Percentiles rank a stretch among this genome's conserved stretches.
These are phyloP conservation scores for Fusarium compactum DNA, from an alignment of 2,329 filamentous ascomycete genomes.

Conservation along the genomic window DNA sequence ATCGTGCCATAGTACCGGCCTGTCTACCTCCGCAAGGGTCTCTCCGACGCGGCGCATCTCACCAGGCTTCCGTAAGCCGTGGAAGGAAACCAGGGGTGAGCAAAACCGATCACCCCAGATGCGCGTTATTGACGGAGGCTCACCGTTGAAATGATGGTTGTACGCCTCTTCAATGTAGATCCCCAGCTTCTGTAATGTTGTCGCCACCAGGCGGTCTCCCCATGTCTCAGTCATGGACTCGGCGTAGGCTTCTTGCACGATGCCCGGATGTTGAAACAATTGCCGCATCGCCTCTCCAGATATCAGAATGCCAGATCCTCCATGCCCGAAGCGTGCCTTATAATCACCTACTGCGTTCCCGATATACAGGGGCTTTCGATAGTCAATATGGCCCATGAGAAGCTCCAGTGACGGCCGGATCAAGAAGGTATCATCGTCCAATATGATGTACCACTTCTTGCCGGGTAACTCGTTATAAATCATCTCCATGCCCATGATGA, in stretches of 20 bases:
- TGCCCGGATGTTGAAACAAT: conserved; percentile 58
- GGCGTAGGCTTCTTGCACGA: conserved; percentile 59
- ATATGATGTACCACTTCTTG: conserved; percentile 70
- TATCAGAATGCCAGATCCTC: conserved; percentile 66
- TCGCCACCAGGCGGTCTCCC: conserved; percentile 67
- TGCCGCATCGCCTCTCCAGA: conserved; percentile 63
- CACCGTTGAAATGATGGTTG: conserved; percentile 67
- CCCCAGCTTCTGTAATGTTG: conserved; percentile 64
- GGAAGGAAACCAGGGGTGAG: conserved; percentile 66
- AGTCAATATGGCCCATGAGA: conserved; percentile 63
- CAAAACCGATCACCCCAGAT: conserved; percentile 65
- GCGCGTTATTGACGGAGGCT: conserved; percentile 61
- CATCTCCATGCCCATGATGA: conserved; percentile 66
- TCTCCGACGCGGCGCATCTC: conserved; percentile 61
- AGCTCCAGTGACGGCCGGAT: conserved; percentile 62
- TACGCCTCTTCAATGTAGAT: conserved; percentile 68
- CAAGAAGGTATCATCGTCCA: conserved; percentile 70
- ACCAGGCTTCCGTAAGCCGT: conserved; percentile 59
- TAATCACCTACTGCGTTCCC: conserved; percentile 70
- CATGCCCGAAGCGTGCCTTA: conserved; percentile 67
- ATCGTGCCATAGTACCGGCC: conserved; percentile 63
- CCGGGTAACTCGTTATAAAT: conserved; percentile 62
- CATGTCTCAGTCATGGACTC: conserved; percentile 64
- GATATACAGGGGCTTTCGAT: conserved; percentile 61
- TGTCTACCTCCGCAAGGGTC: conserved; percentile 53